These are phyloP conservation scores for Cyberlindnera japonica DNA, from an alignment of 805 yeast species.

Conservation along the genomic window DNA sequence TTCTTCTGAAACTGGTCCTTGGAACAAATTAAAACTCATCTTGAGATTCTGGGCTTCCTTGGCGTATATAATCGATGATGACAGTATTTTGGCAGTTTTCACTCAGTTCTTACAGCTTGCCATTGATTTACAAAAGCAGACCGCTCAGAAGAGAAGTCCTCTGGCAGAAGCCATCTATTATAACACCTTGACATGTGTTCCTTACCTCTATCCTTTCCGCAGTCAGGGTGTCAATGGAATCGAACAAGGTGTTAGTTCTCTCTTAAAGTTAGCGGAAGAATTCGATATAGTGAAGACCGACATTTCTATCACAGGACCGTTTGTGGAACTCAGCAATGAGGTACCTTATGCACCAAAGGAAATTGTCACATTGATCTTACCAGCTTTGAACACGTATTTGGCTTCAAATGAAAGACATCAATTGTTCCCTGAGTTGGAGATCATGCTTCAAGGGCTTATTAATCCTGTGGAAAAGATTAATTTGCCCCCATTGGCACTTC, in stretches of 20 bases:
- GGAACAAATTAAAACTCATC: slow-evolving; percentile 67
- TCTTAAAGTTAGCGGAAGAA: slow-evolving; percentile 43
- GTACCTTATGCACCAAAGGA: slow-evolving; percentile 49
- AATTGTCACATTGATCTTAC: slow-evolving; percentile 47
- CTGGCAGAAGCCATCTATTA: slow-evolving; percentile 67
- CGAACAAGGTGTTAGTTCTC: slow-evolving; percentile 34
- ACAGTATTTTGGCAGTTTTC: slow-evolving; percentile 46
- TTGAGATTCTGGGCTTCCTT: slow-evolving; percentile 68
- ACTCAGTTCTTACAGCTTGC: slow-evolving; percentile 52
- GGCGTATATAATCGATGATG: slow-evolving; percentile 55
- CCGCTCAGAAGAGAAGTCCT: slow-evolving; percentile 42
- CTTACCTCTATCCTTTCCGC: slow-evolving; percentile 51
- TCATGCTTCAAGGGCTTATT: slow-evolving; percentile 16
- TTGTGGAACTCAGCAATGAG: slow-evolving; percentile 21
- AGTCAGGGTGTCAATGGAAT: slow-evolving; percentile 31
- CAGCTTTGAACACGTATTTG: slow-evolving; percentile 39
- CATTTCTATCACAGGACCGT: slow-evolving; percentile 27
- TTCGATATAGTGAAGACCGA: slow-evolving; percentile 31
- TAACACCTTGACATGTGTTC: slow-evolving; percentile 58
- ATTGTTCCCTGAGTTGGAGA: slow-evolving; percentile 35
- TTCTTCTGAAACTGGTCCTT: slow-evolving; percentile 48
- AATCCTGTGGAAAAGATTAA: slow-evolving; percentile 18
- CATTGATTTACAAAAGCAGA: slow-evolving; percentile 46
- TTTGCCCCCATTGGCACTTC: slow-evolving; percentile 30
- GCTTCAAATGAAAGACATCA: slow-evolving; percentile 2